Percentiles rank a stretch among this genome's conserved stretches.
phyloP scores from a whole-genome alignment of 805 yeast species.

The Metschnikowia santaceciliae region DNA sequence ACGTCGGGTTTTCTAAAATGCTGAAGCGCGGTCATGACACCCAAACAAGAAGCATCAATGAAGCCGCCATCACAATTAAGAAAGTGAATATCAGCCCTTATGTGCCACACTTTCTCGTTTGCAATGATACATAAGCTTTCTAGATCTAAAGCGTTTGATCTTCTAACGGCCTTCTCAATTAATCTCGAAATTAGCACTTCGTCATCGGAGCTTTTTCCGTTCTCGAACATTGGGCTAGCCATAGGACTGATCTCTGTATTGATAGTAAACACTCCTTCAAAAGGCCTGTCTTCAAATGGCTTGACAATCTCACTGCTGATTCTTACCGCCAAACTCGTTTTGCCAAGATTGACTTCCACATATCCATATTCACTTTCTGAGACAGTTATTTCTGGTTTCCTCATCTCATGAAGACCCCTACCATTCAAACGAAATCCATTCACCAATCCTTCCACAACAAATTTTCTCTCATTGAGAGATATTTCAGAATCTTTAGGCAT shows the following conservation, averaged over 20 bases:
- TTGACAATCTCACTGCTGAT: constrained; percentile 71
- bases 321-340: constrained; percentile 63
- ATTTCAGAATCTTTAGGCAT: constrained; percentile 64
- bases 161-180: constrained; percentile 85
- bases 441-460: constrained; percentile 59
- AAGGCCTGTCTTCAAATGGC: constrained; percentile 89
- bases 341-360: constrained; percentile 74
- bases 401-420: constrained; percentile 56
- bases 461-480: constrained; percentile 60
- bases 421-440: constrained; percentile 66
- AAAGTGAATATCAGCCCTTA: constrained; percentile 87
- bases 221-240: constrained; percentile 84
- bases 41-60: constrained; percentile 85
- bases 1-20: constrained; percentile 86
- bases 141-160: constrained; percentile 87
- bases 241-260: constrained; percentile 84
- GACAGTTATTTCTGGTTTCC: constrained; percentile 58
- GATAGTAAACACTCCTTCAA: constrained; percentile 84
- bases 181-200: constrained; percentile 78
- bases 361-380: constrained; percentile 73
- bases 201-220: constrained; percentile 66
- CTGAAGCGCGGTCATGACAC: constrained; percentile 79
- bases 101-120: constrained; percentile 86
- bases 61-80: constrained; percentile 90
- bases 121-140: constrained; percentile 89